phyloP scores from a whole-genome alignment of 345 rosid species.

The Camelina hispida region DNA sequence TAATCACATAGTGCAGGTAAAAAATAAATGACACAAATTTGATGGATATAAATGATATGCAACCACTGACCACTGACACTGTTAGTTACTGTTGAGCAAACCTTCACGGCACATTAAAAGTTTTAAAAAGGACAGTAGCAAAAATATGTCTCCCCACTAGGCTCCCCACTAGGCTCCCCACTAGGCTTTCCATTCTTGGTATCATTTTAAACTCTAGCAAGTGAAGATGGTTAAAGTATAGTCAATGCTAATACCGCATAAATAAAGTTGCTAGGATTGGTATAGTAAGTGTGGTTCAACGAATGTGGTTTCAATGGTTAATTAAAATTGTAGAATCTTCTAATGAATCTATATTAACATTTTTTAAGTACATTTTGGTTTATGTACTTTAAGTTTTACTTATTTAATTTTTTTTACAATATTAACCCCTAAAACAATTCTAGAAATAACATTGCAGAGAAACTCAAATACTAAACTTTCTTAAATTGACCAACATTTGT shows the following conservation, averaged over 20 bases:
- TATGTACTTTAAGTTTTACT: too few species aligned
- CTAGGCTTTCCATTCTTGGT: conserved; percentile 30
- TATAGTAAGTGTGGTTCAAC: not conserved
- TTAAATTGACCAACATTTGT: too few species aligned
- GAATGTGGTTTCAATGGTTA: not conserved
- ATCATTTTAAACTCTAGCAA: conserved; percentile 11
- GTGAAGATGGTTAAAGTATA: conserved; percentile 16
- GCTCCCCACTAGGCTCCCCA: too few species aligned
- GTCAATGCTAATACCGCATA: not conserved
- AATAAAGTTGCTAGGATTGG: not conserved
- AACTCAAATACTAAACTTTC: too few species aligned
- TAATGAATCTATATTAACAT: too few species aligned
- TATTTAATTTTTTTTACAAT: too few species aligned
- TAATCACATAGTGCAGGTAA: too few species aligned
- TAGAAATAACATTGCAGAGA: too few species aligned
- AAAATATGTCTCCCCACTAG: not conserved
- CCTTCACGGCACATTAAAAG: conserved; percentile 38
- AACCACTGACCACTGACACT: conserved; percentile 18
- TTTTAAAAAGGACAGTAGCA: conserved; percentile 6
- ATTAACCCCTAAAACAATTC: too few species aligned
- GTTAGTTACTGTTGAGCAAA: conserved; percentile 36
- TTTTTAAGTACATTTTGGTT: too few species aligned
- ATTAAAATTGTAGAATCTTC: not conserved
- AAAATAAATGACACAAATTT: too few species aligned
- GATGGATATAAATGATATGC: conserved; percentile 9